Base-by-base conservation (phyloP, 2,329 filamentous ascomycete species). In the Fusarium ambrosium region DNA sequence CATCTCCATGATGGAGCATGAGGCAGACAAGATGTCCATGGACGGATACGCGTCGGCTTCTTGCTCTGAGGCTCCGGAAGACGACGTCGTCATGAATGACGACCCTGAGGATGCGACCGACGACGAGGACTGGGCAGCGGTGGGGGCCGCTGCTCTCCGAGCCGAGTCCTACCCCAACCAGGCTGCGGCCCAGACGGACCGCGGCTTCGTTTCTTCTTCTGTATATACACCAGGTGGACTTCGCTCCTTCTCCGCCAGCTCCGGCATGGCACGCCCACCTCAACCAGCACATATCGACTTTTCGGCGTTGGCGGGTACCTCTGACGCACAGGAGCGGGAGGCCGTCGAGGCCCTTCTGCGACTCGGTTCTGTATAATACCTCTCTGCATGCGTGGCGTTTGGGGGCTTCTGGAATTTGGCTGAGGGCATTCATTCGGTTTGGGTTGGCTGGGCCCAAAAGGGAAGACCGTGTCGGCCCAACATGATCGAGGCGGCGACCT, bases 1-100 rank as follows among this genome's bases (percentile, higher is more conserved):
- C 76, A 87, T 90, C 75, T 89, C 88, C 80, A 92, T 95, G 89
- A 87, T 93, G 78, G 94, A 96, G 82, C 89, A 95, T 78, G 95
- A 97, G 82, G 95, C 94, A 39, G 96, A 98, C 84, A 96, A 95
- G 83, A 98, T 98, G 96, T 98, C 95, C 71, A 89, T 93, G 79
- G 92, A 94, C 71, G 89, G 90, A 51, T 91, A 89, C 18, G 89
- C 85, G 65, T 94, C 92, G 62, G 92, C 90, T 60, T 95, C 94
- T 14, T 95, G 93, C 80, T 95, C 93, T 36, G 93, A 95, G 78
- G 93, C 92, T 20, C 89, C 90, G 48, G 90, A 92, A 64, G 92
- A 93, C 69, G 89, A 92, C 70, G 87, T 91, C 71, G 86, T 86
- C 76, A 90, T 92, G 86, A 91, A 92, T 78, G 93, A 94, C 77